Percentiles rank a stretch among this genome's conserved stretches.
Evolutionary conservation across 495 filamentous ascomycete species (phyloP).

Genomic region (Aspergillus heteromorphus): DNA sequence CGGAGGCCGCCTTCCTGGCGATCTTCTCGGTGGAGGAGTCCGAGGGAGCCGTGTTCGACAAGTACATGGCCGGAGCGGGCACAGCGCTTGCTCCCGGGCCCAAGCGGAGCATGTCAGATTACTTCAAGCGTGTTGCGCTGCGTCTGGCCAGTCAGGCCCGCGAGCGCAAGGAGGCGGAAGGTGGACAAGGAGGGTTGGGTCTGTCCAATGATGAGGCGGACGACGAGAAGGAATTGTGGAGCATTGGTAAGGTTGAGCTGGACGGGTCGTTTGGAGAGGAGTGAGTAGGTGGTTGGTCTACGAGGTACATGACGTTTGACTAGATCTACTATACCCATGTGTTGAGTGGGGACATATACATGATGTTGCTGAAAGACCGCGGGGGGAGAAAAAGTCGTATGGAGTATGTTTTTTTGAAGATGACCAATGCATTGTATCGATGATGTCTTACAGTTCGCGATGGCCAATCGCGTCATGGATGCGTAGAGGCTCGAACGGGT

Average conservation of each 20-base stretch:
- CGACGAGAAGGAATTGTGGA: constrained; percentile 94
- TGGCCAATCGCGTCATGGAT: not conserved
- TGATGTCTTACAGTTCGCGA: not conserved
- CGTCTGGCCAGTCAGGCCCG: constrained; percentile 76
- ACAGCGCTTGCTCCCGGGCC: constrained; percentile 57
- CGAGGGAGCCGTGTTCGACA: constrained; percentile 83
- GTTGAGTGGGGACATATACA: constrained; percentile 4
- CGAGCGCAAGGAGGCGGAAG: constrained; percentile 85
- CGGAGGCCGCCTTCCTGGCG: constrained; percentile 91
- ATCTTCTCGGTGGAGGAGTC: constrained; percentile 88
- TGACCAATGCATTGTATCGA: not conserved
- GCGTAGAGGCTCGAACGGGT: not conserved
- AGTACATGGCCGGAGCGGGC: constrained; percentile 67
- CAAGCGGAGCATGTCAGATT: constrained; percentile 92
- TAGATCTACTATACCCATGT: constrained; percentile 14
- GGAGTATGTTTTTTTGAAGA: not conserved
- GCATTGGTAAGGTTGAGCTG: constrained; percentile 84
- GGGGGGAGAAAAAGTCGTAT: too few relatives aligned
- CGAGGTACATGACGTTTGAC: constrained; percentile 13
- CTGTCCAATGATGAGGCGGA: constrained; percentile 84
- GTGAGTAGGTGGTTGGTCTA: constrained; percentile 21
- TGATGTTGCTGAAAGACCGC: not conserved
- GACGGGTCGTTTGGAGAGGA: constrained; percentile 54
- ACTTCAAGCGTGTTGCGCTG: constrained; percentile 89
- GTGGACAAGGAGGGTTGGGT: constrained; percentile 78